Evolutionary conservation across 768 basidiomycete species (phyloP), one percentile per base, ranked within the genome.

Genomic region (Pisolithus albus): DNA sequence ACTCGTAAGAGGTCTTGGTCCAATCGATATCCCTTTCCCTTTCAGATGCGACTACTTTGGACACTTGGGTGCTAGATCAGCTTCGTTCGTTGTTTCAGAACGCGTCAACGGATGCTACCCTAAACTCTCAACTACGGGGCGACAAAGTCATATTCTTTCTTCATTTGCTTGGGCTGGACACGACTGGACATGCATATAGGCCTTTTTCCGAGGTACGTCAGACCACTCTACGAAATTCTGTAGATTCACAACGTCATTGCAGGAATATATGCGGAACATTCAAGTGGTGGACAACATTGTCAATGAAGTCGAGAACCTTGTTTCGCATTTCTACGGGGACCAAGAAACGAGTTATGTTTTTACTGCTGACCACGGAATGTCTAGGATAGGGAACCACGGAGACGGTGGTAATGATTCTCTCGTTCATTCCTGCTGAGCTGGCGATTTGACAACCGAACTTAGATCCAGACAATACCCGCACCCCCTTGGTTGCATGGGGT

Each of bases 341-440:
- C 70, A 80, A 19, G 79, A 84, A 50, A 91, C 88, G 0, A 79
- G 78, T 52, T 92, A 76, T 61, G 67, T 92, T 30, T 92, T 90
- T 63, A 92, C 87, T 2, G 88, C 91, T 0, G 91, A 93, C 64
- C 91, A 93, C 61, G 91, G 91, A 9, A 93, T 93, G 91, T 88
- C 86, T 4, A 78, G 74, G 30, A 85, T 90, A 49, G 91, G 91
- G 11, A 92, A 92, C 61, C 91, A 93, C 52, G 91, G 91, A 4
- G 91, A 93, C 54, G 91, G 91, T 37, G 83, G 88, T 86, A 60
- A 63, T 73, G 64, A 3, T 34, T 48, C 41, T 45, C 46, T 40
- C n/a, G 16, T 26, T 46, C 36, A 41, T 36, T 28, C 49, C 46
- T 45, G 46, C 38, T 42, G 28, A 32, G 18, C 19, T 30, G 38